These are phyloP conservation scores for Xanthoparmelia taractica DNA, from an alignment of 495 filamentous ascomycete species.

Conservation along the genomic window DNA sequence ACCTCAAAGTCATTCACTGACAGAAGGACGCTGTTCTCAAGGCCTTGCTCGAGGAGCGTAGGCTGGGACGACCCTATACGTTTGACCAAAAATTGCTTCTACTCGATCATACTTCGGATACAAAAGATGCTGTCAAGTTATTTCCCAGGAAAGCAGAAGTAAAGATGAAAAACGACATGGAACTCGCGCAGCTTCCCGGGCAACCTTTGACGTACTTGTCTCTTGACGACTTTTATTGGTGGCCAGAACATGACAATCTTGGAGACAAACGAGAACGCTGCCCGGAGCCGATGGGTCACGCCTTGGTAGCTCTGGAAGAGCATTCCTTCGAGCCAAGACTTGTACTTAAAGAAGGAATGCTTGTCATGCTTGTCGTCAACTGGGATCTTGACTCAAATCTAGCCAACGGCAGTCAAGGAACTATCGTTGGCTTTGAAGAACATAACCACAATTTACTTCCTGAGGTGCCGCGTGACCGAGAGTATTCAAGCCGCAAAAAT, in stretches of 20 bases:
- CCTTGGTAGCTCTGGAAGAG: conserved; percentile 13
- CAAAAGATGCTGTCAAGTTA: conserved; percentile 39
- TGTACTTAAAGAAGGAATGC: conserved; percentile 37
- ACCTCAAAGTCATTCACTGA: conserved; percentile 46
- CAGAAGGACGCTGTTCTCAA: conserved; percentile 45
- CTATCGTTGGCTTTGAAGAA: conserved; percentile 36
- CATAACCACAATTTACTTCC: conserved; percentile 17
- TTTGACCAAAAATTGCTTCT: conserved; percentile 37
- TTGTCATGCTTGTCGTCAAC: conserved; percentile 43
- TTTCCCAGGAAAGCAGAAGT: conserved; percentile 40
- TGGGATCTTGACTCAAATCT: conserved; percentile 31
- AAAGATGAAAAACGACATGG: conserved; percentile 31
- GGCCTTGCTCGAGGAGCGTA: conserved; percentile 43
- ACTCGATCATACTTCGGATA: conserved; percentile 38
- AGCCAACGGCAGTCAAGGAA: conserved; percentile 46
- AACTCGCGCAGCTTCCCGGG: conserved; percentile 32
- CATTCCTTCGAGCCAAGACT: conserved; percentile 13
- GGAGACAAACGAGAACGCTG: conserved; percentile 22
- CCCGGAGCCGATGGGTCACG: conserved; percentile 22
- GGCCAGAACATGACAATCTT: conserved; percentile 19
- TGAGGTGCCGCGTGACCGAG: conserved; percentile 4
- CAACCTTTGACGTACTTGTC: conserved; percentile 18
- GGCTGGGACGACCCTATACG: conserved; percentile 36
- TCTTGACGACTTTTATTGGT: conserved; percentile 27
- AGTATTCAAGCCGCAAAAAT: conserved; percentile 26